A percentile compares a stretch with the other conserved stretches of the same genome.
Evolutionary conservation across 495 filamentous ascomycete species (phyloP).

Genomic region (Daldinia concentrica): DNA sequence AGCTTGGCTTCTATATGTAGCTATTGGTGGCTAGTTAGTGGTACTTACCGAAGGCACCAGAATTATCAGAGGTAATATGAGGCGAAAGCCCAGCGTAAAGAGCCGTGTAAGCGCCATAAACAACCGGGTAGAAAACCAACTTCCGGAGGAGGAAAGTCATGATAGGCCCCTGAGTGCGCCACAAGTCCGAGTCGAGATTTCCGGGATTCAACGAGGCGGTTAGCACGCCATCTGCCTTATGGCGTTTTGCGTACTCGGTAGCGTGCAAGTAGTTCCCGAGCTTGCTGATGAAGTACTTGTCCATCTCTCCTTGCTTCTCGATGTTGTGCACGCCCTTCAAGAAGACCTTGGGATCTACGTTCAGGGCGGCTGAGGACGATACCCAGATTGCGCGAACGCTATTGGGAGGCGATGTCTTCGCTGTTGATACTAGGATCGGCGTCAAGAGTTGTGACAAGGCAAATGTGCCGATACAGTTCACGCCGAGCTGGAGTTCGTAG

Average conservation of each 20-base stretch:
- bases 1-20: slow-evolving; percentile 28
- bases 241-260: slow-evolving; percentile 48
- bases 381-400: slow-evolving; percentile 59
- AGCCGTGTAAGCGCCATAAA: slow-evolving; percentile 56
- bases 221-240: slow-evolving; percentile 45
- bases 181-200: slow-evolving; percentile 44
- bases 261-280: slow-evolving; percentile 50
- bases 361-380: slow-evolving; percentile 46
- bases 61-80: slow-evolving; percentile 46
- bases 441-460: slow-evolving; percentile 55
- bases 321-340: slow-evolving; percentile 26
- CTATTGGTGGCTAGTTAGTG: not conserved
- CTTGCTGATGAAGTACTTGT: slow-evolving; percentile 53
- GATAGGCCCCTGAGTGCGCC: slow-evolving; percentile 12
- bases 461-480: slow-evolving; percentile 51
- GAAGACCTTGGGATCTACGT: slow-evolving; percentile 17
- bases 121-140: slow-evolving; percentile 26
- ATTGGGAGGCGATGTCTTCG: slow-evolving; percentile 40
- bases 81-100: slow-evolving; percentile 54
- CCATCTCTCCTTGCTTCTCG: not conserved
- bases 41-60: slow-evolving; percentile 28
- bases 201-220: slow-evolving; percentile 47
- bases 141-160: slow-evolving; percentile 15
- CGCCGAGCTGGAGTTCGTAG: slow-evolving; percentile 52
- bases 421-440: slow-evolving; percentile 45